phyloP scores from a whole-genome alignment of 495 filamentous ascomycete species.

The Hypoxylon cercidicola region DNA sequence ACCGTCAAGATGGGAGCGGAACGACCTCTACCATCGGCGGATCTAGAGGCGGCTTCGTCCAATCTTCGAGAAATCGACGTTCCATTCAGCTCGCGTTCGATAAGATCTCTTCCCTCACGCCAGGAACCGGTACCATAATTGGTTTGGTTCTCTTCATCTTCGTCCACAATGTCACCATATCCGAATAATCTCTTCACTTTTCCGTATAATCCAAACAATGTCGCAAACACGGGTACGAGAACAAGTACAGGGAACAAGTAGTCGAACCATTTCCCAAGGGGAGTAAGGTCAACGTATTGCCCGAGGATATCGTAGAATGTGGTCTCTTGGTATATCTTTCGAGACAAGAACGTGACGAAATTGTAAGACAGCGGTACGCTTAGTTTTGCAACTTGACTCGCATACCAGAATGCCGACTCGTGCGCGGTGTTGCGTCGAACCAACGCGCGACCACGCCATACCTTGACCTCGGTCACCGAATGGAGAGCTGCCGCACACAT shows the following conservation, averaged over 20 bases:
- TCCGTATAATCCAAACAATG: constrained; percentile 87
- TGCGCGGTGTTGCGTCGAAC: constrained; percentile 90
- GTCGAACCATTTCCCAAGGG: constrained; percentile 84
- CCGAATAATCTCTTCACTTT: constrained; percentile 79
- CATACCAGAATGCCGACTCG: constrained; percentile 95
- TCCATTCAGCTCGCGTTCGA: constrained; percentile 86
- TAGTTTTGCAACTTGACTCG: constrained; percentile 85
- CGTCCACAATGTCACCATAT: constrained; percentile 80
- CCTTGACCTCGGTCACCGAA: constrained; percentile 86
- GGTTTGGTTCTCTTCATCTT: constrained; percentile 74
- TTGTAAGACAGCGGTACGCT: constrained; percentile 95
- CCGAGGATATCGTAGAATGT: constrained; percentile 91
- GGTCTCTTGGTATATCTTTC: constrained; percentile 71
- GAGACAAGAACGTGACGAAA: constrained; percentile 87
- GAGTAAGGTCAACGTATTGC: constrained; percentile 82
- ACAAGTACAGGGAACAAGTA: constrained; percentile 89
- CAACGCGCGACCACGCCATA: constrained; percentile 93
- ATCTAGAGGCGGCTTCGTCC: constrained; percentile 43
- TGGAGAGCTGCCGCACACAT: constrained; percentile 87
- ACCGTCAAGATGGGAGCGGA: constrained; percentile 52
- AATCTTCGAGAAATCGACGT: constrained; percentile 53
- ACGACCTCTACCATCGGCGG: constrained; percentile 34
- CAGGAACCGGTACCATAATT: constrained; percentile 84
- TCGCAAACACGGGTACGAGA: constrained; percentile 82
- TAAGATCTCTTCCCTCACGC: constrained; percentile 93